phyloP scores from a whole-genome alignment of 73 alveolate species.

The Paramecium bursaria region DNA sequence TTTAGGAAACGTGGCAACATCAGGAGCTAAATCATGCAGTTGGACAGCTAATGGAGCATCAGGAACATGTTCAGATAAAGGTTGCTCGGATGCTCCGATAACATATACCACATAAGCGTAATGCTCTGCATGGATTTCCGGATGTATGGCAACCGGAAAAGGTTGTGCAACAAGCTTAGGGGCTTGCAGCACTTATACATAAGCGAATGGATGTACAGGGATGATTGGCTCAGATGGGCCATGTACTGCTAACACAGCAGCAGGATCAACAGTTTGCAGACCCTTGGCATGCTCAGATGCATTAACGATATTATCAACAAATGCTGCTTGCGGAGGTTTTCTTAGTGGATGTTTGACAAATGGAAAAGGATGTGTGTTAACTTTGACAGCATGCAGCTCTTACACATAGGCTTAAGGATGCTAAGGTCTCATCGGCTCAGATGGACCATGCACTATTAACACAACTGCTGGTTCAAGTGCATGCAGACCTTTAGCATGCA shows the following conservation, averaged over 20 bases:
- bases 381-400: too few species aligned
- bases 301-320: not conserved
- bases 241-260: conserved; percentile 1
- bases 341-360: conserved; percentile 11
- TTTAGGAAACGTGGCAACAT: too few species aligned
- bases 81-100: conserved; percentile 13
- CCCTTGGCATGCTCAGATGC: conserved; percentile 20
- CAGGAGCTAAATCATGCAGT: too few species aligned
- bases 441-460: not conserved
- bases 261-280: conserved; percentile 38
- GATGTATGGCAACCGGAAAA: conserved; percentile 34
- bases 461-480: not conserved
- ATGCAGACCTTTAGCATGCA: not conserved
- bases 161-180: conserved; percentile 11
- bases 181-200: conserved; percentile 6
- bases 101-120: conserved; percentile 4
- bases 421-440: not conserved
- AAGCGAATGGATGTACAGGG: too few species aligned
- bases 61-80: conserved; percentile 6
- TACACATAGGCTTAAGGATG: too few species aligned
- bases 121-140: not conserved
- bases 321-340: not conserved
- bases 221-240: too few species aligned
- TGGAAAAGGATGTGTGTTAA: conserved; percentile 48
- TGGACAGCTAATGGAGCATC: too few species aligned